Conservation (phyloP, 2,329 filamentous ascomycete species). For the Xylogone sp. region DNA sequence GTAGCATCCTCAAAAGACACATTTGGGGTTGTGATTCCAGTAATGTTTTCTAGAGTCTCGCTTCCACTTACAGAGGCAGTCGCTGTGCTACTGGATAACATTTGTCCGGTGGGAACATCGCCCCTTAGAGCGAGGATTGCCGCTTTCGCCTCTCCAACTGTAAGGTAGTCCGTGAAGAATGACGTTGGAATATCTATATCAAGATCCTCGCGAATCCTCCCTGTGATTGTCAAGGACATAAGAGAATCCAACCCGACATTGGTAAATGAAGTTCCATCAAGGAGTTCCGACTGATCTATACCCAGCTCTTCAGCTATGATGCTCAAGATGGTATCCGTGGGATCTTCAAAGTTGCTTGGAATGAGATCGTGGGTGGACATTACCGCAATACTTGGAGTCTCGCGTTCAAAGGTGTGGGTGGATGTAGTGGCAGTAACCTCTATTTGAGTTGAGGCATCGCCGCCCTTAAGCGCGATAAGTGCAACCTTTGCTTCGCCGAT, state of each 20-base stretch:
- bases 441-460: neutral
- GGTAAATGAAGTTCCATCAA: conserved; percentile 49
- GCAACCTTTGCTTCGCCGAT: conserved; percentile 4
- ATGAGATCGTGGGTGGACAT: too few relatives aligned
- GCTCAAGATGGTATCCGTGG: conserved; percentile 37
- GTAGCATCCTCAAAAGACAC: too few relatives aligned
- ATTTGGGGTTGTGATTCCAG: too few relatives aligned
- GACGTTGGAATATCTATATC: conserved; percentile 48
- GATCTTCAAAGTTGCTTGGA: too few relatives aligned
- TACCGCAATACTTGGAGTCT: too few relatives aligned
- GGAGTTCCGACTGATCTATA: conserved; percentile 48
- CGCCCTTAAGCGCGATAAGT: neutral
- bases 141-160: neutral
- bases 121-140: neutral
- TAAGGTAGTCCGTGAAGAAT: conserved; percentile 33
- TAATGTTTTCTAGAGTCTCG: too few relatives aligned
- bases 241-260: conserved; percentile 57
- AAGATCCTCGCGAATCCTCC: conserved; percentile 53
- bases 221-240: conserved; percentile 50
- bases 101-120: too few relatives aligned
- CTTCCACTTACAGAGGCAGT: too few relatives aligned
- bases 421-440: too few relatives aligned
- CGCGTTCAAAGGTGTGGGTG: too few relatives aligned
- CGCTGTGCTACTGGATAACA: too few relatives aligned
- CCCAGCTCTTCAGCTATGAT: conserved; percentile 49